These are phyloP conservation scores for Xylariaceae sp. DNA, from an alignment of 2,329 filamentous ascomycete genomes.

Conservation along the genomic window DNA sequence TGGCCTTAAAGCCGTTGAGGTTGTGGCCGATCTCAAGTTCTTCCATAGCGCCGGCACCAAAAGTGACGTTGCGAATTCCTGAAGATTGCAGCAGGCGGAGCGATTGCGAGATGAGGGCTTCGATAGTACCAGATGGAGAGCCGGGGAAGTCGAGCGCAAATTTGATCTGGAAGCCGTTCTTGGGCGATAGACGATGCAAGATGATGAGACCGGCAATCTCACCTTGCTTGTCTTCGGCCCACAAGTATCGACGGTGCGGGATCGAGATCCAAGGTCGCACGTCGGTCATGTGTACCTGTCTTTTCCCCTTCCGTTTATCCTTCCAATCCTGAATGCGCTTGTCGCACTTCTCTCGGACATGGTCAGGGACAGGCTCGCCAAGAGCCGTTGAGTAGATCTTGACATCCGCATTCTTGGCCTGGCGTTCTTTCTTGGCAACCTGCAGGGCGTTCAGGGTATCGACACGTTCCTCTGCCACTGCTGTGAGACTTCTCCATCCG, in stretches of 20 bases:
- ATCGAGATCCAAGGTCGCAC: constrained; percentile 83
- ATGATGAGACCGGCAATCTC: constrained; percentile 73
- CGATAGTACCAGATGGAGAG: constrained; percentile 80
- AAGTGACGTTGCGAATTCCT: constrained; percentile 68
- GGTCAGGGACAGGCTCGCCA: constrained; percentile 58
- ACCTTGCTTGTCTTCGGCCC: constrained; percentile 67
- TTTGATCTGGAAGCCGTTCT: constrained; percentile 89
- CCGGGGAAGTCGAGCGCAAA: constrained; percentile 92
- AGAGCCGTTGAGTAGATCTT: constrained; percentile 68
- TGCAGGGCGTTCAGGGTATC: constrained; percentile 61
- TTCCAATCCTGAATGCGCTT: constrained; percentile 75
- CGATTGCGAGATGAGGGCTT: constrained; percentile 62
- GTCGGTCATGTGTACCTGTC: constrained; percentile 84
- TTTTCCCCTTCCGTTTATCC: constrained; percentile 67
- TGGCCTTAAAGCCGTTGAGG: constrained; percentile 71
- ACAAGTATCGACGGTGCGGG: constrained; percentile 80
- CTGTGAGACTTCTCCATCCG: constrained; percentile 83
- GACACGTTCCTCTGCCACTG: constrained; percentile 82
- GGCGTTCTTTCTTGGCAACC: constrained; percentile 72
- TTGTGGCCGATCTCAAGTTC: constrained; percentile 76
- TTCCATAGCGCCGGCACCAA: constrained; percentile 74
- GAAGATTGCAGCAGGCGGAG: constrained; percentile 49
- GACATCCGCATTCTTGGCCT: constrained; percentile 54
- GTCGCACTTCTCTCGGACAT: constrained; percentile 65
- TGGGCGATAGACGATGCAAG: constrained; percentile 72